phyloP scores from a whole-genome alignment of 805 yeast species.

The Ogataea pilisensis region DNA sequence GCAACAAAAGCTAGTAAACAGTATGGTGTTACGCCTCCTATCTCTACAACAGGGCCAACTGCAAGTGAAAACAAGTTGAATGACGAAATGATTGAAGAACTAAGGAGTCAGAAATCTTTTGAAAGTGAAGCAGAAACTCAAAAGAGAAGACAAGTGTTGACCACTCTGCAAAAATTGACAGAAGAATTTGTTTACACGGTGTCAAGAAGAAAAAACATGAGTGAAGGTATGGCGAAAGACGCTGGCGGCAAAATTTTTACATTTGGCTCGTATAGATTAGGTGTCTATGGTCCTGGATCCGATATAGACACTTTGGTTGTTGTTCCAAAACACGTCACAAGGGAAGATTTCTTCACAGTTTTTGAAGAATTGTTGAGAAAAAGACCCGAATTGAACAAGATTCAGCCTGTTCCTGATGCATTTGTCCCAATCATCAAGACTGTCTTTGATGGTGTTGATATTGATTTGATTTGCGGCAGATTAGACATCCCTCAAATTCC shows the following conservation, averaged over 20 bases:
- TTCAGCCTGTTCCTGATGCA: slow-evolving; percentile 93
- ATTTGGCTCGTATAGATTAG: slow-evolving; percentile 89
- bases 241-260: slow-evolving; percentile 98
- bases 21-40: slow-evolving; percentile 78
- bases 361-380: slow-evolving; percentile 66
- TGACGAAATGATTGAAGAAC: slow-evolving; percentile 70
- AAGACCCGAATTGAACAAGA: slow-evolving; percentile 83
- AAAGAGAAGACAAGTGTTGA: slow-evolving; percentile 72
- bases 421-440: slow-evolving; percentile 95
- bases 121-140: slow-evolving; percentile 82
- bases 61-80: slow-evolving; percentile 73
- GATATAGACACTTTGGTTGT: slow-evolving; percentile 97
- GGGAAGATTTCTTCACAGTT: slow-evolving; percentile 85
- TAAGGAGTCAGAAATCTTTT: slow-evolving; percentile 81
- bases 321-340: slow-evolving; percentile 90
- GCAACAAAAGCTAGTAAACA: slow-evolving; percentile 19
- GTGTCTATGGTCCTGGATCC: slow-evolving; percentile 97
- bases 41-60: slow-evolving; percentile 81
- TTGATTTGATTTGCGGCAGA: slow-evolving; percentile 84
- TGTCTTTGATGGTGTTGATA: slow-evolving; percentile 85
- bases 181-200: slow-evolving; percentile 82
- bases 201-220: slow-evolving; percentile 80
- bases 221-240: slow-evolving; percentile 95
- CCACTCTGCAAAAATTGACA: slow-evolving; percentile 65
- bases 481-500: slow-evolving; percentile 85